Conservation (phyloP, 495 filamentous ascomycete species). For the Daldinia concentrica region DNA sequence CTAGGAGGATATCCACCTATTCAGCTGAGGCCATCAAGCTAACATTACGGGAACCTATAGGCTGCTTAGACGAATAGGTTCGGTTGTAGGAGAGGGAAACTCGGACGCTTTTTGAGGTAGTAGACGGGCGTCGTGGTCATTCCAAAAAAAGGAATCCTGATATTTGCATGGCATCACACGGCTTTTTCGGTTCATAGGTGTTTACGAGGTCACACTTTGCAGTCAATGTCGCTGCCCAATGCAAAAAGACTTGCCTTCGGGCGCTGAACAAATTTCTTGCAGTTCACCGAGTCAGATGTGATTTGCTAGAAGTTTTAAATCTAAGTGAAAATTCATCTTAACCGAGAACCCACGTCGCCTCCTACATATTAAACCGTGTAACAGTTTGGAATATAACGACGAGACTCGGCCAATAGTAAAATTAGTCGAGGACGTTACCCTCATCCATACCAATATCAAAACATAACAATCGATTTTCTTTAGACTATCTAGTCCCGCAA, state of each 20-base stretch:
- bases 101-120: constrained; percentile 36
- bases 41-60: constrained; percentile 15
- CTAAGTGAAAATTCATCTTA: neutral
- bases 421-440: neutral
- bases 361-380: too few species aligned
- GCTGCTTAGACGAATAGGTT: constrained; percentile 41
- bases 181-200: constrained; percentile 53
- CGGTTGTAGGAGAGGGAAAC: constrained; percentile 33
- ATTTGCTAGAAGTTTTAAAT: neutral
- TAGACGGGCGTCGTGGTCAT: constrained; percentile 47
- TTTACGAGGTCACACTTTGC: constrained; percentile 50
- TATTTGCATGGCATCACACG: constrained; percentile 52
- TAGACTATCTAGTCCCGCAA: neutral
- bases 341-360: too few species aligned
- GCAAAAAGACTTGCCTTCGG: constrained; percentile 47
- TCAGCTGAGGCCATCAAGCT: constrained; percentile 4
- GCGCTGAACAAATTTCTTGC: constrained; percentile 28
- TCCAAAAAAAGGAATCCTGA: constrained; percentile 49
- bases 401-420: too few species aligned
- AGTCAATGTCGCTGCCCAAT: constrained; percentile 51
- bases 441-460: neutral
- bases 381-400: too few species aligned
- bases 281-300: neutral
- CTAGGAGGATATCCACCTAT: neutral
- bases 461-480: neutral